Evolutionary conservation across 1,284 basidiomycete genomes (phyloP), one percentile per base, ranked within the genome.

Genomic region (Neolentinus lepideus): DNA sequence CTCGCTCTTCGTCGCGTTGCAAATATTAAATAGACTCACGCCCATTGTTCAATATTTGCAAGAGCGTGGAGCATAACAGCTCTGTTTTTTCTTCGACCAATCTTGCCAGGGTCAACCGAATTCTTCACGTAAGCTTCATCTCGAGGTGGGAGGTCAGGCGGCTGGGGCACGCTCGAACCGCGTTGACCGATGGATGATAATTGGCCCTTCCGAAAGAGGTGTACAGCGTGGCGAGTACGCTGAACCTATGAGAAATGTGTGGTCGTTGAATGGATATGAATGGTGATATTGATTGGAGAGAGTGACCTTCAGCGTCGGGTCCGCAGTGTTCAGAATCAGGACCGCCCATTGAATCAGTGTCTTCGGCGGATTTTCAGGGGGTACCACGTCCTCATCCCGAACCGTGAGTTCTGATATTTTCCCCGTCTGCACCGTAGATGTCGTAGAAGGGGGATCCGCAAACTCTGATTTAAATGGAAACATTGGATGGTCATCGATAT

Each of bases 21-120:
- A n/a, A n/a, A 71, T 60, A 54, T 71, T 67, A 29, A 66, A n/a
- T 16, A 12, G 1, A 84, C 85, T 78, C 62, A 87, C 84, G 92
- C 92, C 88, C 91, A 96, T 66, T 93, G 92, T 64, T 94, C 92
- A 54, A 96, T 93, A 66, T 93, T 93, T 1, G 92, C 92, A 3
- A 94, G 73, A 1, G 91, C 89, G 71, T 93, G 78, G 21, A 94
- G 72, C 81, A 93, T 81, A 3, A 85, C 81, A 2, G 89, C 85
- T 21, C 26, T 4, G n/a, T 43, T 43, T 16, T 43, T 43, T 43
- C 16, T 43, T 21, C 38, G 38, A 6, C 38, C 16, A 43, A 43
- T 43, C 16, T 43, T 83, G 0, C 75, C 77, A 0, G 88, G 29
- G 52, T 53, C 52, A 38, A 54, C 38, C 19, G 51, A 52, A 38